Evolutionary conservation across 106 monocot species (phyloP).

Genomic region (Allium cepa): DNA sequence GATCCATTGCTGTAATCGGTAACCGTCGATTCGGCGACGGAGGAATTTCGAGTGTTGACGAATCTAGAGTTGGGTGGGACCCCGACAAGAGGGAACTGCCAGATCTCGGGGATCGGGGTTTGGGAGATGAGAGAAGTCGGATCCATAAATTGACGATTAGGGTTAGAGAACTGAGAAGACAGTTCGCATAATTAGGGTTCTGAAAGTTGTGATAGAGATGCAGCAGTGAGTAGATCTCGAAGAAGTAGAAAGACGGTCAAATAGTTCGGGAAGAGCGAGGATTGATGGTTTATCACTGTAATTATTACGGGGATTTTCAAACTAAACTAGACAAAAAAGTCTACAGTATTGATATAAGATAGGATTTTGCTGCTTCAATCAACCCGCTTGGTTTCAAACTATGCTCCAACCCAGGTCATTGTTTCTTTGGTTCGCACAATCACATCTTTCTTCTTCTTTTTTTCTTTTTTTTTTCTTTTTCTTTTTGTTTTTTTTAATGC

Average conservation of each 20-base stretch:
- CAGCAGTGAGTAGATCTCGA: conserved; percentile 2
- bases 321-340: not conserved
- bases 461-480: no score
- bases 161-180: not conserved
- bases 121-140: conserved; percentile 5
- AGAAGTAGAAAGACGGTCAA: not conserved
- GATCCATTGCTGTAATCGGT: conserved; percentile 50
- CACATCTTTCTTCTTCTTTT: no score
- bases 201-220: not conserved
- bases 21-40: conserved; percentile 42
- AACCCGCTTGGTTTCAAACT: no score
- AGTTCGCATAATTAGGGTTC: conserved; percentile 2
- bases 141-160: not conserved
- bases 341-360: no score
- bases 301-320: not conserved
- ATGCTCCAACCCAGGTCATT: no score
- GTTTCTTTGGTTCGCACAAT: no score
- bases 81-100: conserved; percentile 17
- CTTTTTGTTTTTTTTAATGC: no score
- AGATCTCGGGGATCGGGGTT: conserved; percentile 15
- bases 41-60: conserved; percentile 17
- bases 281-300: conserved; percentile 5
- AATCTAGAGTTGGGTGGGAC: not conserved
- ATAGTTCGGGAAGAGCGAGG: not conserved
- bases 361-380: no score